phyloP scores from a whole-genome alignment of 2,329 filamentous ascomycete species.

The Scorias spongiosa region DNA sequence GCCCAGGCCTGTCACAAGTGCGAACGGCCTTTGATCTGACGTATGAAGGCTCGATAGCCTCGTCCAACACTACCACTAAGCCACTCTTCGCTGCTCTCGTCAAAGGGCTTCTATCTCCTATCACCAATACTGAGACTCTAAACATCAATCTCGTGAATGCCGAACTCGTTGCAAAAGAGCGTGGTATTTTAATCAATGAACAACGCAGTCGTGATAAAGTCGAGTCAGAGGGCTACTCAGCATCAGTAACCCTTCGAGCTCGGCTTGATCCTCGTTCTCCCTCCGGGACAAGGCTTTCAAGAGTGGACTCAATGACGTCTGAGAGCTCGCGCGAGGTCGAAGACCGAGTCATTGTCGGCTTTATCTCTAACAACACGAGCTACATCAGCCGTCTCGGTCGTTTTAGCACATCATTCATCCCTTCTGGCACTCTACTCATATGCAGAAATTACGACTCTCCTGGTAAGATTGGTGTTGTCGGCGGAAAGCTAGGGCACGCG shows the following conservation, averaged over 20 bases:
- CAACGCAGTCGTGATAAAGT: conserved; percentile 46
- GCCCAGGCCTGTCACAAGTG: conserved; percentile 25
- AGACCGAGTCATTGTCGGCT: conserved; percentile 48
- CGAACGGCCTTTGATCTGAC: conserved; percentile 59
- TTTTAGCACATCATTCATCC: conserved; percentile 59
- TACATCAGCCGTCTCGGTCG: conserved; percentile 60
- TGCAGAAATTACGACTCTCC: conserved; percentile 69
- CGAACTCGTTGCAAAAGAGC: conserved; percentile 57
- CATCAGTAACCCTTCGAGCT: conserved; percentile 54
- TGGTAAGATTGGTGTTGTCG: conserved; percentile 70
- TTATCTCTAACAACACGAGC: conserved; percentile 46
- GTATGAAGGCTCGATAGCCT: conserved; percentile 61
- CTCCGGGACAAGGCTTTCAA: conserved; percentile 10
- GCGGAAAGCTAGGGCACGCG: conserved; percentile 51
- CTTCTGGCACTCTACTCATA: conserved; percentile 60
- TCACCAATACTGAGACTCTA: conserved; percentile 48
- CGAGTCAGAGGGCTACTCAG: conserved; percentile 50
- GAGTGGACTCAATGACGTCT: conserved; percentile 2
- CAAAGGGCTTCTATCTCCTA: conserved; percentile 57
- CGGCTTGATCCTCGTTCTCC: conserved; percentile 17
- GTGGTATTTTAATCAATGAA: conserved; percentile 65
- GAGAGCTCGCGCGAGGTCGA: conserved; percentile 15
- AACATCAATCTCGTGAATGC: conserved; percentile 78
- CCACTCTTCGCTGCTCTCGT: conserved; percentile 66
- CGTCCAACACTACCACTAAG: conserved; percentile 59